Percentiles rank a stretch among this genome's conserved stretches.
phyloP scores from a whole-genome alignment of 805 yeast species.

The Priceomyces fermenticarens region DNA sequence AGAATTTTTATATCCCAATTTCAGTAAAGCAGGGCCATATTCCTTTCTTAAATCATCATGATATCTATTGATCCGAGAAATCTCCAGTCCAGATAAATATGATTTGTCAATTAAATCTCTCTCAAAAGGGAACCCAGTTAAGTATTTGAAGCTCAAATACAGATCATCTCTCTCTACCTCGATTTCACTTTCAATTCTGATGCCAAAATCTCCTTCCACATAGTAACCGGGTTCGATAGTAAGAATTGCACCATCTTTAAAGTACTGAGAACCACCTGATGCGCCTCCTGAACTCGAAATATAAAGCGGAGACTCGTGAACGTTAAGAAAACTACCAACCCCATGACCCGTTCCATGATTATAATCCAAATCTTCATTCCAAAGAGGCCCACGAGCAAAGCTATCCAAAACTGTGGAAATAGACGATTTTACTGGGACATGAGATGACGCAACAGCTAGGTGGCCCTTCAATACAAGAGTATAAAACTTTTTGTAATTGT shows the following conservation, averaged over 20 bases:
- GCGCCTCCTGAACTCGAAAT: constrained; percentile 56
- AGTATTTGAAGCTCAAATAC: constrained; percentile 36
- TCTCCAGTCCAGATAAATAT: constrained; percentile 28
- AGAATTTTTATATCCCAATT: constrained; percentile 55
- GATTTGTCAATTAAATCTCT: constrained; percentile 30
- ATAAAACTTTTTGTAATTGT: constrained; percentile 69
- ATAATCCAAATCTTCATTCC: constrained; percentile 81
- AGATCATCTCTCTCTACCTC: constrained; percentile 44
- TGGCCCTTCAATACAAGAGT: constrained; percentile 91
- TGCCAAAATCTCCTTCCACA: constrained; percentile 84
- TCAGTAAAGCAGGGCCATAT: constrained; percentile 42
- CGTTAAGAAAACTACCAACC: constrained; percentile 86
- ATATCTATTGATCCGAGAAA: constrained; percentile 39
- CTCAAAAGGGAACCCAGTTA: constrained; percentile 42
- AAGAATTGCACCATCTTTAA: constrained; percentile 62
- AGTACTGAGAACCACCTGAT: constrained; percentile 45
- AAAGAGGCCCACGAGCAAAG: constrained; percentile 77
- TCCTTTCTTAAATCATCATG: constrained; percentile 31
- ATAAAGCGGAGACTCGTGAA: constrained; percentile 93
- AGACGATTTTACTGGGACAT: constrained; percentile 64
- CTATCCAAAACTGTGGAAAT: constrained; percentile 76
- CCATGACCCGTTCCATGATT: constrained; percentile 98
- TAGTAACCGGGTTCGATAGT: constrained; percentile 96
- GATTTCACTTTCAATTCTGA: constrained; percentile 84
- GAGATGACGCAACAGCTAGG: constrained; percentile 74